Percentiles rank a stretch among this genome's conserved stretches.
phyloP scores from a whole-genome alignment of 768 basidiomycete species.

The Saitozyma podzolica region DNA sequence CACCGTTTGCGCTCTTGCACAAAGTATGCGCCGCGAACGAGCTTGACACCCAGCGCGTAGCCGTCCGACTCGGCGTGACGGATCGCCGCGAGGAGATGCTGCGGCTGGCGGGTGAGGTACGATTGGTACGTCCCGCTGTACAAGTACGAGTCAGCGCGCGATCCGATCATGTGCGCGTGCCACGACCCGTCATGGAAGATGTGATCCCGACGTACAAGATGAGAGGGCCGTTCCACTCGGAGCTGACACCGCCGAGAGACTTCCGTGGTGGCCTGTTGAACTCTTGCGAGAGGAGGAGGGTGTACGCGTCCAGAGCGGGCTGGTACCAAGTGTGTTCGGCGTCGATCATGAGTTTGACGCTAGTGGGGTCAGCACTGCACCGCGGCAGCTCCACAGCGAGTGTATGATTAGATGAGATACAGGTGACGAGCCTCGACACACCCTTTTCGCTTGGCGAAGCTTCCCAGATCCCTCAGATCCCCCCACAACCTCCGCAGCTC shows the following conservation, averaged over 20 bases:
- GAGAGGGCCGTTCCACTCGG: slow-evolving; percentile 27
- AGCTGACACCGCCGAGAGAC: not conserved
- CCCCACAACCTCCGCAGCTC: slow-evolving; percentile 64
- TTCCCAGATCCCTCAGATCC: slow-evolving; percentile 67
- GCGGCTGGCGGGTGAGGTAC: slow-evolving; percentile 73
- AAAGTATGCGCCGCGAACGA: slow-evolving; percentile 92
- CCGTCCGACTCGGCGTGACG: slow-evolving; percentile 64
- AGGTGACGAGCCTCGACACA: slow-evolving; percentile 13
- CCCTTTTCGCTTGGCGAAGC: slow-evolving; percentile 59
- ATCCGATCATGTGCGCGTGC: too few species aligned
- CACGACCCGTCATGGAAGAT: not conserved
- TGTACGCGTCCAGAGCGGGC: slow-evolving; percentile 80
- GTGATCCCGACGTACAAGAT: slow-evolving; percentile 34
- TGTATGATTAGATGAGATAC: not conserved
- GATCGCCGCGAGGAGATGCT: slow-evolving; percentile 67
- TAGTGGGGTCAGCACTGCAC: slow-evolving; percentile 41
- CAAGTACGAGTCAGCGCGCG: not conserved
- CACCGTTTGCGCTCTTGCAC: slow-evolving; percentile 61
- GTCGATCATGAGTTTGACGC: slow-evolving; percentile 74
- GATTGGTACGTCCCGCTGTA: slow-evolving; percentile 85
- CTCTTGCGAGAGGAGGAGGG: slow-evolving; percentile 69
- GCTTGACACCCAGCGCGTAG: slow-evolving; percentile 83
- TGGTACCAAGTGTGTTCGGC: slow-evolving; percentile 70
- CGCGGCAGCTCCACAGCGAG: not conserved
- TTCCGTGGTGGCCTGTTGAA: slow-evolving; percentile 61